These are phyloP conservation scores for Pleurotus platypus DNA, from an alignment of 768 basidiomycete genomes.

Conservation along the genomic window DNA sequence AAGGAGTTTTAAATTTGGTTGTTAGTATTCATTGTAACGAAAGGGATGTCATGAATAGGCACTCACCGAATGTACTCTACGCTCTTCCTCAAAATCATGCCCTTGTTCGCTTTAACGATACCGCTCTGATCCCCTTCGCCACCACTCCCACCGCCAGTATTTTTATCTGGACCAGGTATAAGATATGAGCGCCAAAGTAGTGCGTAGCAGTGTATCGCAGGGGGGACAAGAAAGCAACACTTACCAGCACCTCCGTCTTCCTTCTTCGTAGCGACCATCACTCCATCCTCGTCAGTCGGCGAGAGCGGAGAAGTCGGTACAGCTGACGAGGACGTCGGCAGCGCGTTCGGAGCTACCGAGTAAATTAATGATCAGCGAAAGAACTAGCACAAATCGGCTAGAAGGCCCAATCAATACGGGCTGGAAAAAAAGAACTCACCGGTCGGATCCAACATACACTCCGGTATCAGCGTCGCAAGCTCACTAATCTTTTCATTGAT, in stretches of 20 bases:
- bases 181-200: not conserved
- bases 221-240: slow-evolving; percentile 1
- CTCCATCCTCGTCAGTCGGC: slow-evolving; percentile 2
- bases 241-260: not conserved
- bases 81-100: slow-evolving; percentile 86
- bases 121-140: slow-evolving; percentile 17
- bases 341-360: not conserved
- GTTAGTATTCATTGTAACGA: too few relatives aligned
- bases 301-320: slow-evolving; percentile 2
- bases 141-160: slow-evolving; percentile 7
- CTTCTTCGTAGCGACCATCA: not conserved
- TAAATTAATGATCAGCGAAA: not conserved
- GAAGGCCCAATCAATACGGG: slow-evolving; percentile 10
- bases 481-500: slow-evolving; percentile 96
- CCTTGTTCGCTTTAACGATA: slow-evolving; percentile 87
- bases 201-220: not conserved
- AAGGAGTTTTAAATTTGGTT: too few relatives aligned
- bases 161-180: not conserved
- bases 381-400: not conserved
- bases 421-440: slow-evolving; percentile 21
- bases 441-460: slow-evolving; percentile 70
- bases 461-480: slow-evolving; percentile 84
- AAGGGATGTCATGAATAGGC: slow-evolving; percentile 39
- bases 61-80: slow-evolving; percentile 63
- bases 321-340: not conserved